phyloP scores from a whole-genome alignment of 2,329 filamentous ascomycete genomes.

The Penicillium frequentans region DNA sequence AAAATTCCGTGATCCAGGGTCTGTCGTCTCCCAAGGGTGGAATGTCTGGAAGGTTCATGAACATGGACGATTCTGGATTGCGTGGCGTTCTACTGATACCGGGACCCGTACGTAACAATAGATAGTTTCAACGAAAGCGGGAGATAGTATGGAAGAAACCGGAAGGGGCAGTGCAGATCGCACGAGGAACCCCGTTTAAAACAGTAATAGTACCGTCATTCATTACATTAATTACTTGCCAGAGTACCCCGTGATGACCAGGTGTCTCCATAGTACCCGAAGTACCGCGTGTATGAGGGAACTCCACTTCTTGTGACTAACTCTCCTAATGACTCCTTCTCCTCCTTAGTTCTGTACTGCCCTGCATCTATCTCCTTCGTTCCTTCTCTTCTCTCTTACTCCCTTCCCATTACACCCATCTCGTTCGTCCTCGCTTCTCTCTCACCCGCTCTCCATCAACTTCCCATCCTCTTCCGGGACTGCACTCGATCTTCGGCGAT shows the following conservation, averaged over 20 bases:
- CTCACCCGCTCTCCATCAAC: constrained; percentile 6
- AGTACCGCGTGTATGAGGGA: background rate
- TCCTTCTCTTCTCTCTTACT: constrained; percentile 14
- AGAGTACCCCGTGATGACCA: background rate
- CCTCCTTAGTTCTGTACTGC: constrained; percentile 14
- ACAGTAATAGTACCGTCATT: constrained; percentile 1
- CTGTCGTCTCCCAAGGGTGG: constrained; percentile 4
- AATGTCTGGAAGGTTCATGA: constrained; percentile 32
- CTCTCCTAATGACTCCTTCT: constrained; percentile 5
- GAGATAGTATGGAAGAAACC: background rate
- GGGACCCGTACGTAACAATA: background rate
- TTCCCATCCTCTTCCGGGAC: constrained; percentile 2
- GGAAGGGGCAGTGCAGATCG: constrained; percentile 1
- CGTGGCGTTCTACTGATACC: constrained; percentile 7
- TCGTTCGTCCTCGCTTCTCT: constrained; percentile 8
- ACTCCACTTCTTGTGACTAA: background rate
- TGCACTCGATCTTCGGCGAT: constrained; percentile 1
- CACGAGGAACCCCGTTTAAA: background rate
- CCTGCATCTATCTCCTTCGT: constrained; percentile 22
- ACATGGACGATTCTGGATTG: constrained; percentile 14
- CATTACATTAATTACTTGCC: background rate
- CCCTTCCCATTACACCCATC: constrained; percentile 8
- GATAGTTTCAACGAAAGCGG: constrained; percentile 3
- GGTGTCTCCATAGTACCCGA: background rate
- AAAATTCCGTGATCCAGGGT: constrained; percentile 6